Conservation (phyloP, 371 early-diverging fungal species). For the Rhizopus arrhizus region DNA sequence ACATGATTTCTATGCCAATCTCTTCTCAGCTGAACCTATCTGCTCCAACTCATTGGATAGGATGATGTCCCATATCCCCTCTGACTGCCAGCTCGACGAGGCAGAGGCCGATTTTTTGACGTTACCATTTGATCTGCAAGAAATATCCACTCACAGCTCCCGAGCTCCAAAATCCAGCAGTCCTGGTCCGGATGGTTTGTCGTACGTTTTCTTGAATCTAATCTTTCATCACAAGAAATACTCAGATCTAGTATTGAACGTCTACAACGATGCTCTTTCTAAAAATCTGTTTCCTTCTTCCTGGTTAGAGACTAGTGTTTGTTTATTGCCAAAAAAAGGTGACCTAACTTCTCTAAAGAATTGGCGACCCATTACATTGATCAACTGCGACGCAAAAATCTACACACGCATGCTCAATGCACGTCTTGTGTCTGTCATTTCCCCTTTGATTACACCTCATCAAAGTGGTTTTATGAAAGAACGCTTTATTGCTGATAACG, state of each 20-base stretch:
- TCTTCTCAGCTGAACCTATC: constrained; percentile 10
- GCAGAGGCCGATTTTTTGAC: not conserved
- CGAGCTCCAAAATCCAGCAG: constrained; percentile 6
- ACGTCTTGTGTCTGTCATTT: not conserved
- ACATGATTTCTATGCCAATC: not conserved
- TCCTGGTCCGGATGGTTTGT: constrained; percentile 14
- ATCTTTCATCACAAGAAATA: not conserved
- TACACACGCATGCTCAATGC: constrained; percentile 26
- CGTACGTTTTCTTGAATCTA: not conserved
- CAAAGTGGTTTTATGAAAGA: constrained; percentile 13
- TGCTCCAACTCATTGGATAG: not conserved
- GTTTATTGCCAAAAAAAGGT: constrained; percentile 21
- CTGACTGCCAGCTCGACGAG: too few relatives aligned
- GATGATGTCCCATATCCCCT: not conserved
- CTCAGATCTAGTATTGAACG: not conserved
- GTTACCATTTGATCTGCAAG: not conserved
- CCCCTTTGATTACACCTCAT: constrained; percentile 1
- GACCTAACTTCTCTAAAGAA: not conserved
- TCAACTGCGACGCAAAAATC: constrained; percentile 32
- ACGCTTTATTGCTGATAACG: constrained; percentile 18
- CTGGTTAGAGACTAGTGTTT: constrained; percentile 20
- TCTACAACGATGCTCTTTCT: constrained; percentile 6
- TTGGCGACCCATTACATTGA: constrained; percentile 14
- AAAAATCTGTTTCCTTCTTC: constrained; percentile 10
- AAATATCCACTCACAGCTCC: not conserved